phyloP scores from a whole-genome alignment of 176 grass and related monocot species.

The Carex pumila region DNA sequence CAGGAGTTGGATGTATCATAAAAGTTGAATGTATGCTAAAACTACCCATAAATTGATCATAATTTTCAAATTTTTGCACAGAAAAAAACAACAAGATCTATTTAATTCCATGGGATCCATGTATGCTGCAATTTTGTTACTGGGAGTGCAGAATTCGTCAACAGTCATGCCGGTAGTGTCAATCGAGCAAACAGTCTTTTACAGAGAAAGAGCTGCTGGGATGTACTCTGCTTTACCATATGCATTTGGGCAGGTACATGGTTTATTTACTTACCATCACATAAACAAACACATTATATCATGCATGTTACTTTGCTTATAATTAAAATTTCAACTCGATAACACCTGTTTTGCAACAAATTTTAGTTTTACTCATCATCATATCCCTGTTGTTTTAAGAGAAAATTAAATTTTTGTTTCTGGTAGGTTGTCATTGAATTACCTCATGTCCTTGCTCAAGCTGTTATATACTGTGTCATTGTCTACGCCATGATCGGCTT shows the following conservation, averaged over 20 bases:
- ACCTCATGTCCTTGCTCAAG: slow-evolving; percentile 24
- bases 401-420: slow-evolving; percentile 2
- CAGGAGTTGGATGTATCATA: too few species aligned
- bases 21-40: too few species aligned
- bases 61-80: slow-evolving; percentile 19
- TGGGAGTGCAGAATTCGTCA: slow-evolving; percentile 57
- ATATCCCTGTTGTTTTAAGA: not conserved
- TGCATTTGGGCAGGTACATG: slow-evolving; percentile 84
- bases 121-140: slow-evolving; percentile 61
- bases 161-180: slow-evolving; percentile 77
- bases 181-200: slow-evolving; percentile 77
- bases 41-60: not conserved
- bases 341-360: not conserved
- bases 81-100: slow-evolving; percentile 50
- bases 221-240: slow-evolving; percentile 94
- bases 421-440: slow-evolving; percentile 32
- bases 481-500: slow-evolving; percentile 41
- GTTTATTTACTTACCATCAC: not conserved
- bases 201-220: slow-evolving; percentile 83
- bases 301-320: not conserved
- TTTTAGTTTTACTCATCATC: not conserved
- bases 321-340: not conserved
- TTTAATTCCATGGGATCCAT: slow-evolving; percentile 90
- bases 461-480: slow-evolving; percentile 19
- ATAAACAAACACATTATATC: not conserved